These are phyloP conservation scores for Phytophthora lateralis DNA, from an alignment of 352 stramenopile species.

Conservation along the genomic window DNA sequence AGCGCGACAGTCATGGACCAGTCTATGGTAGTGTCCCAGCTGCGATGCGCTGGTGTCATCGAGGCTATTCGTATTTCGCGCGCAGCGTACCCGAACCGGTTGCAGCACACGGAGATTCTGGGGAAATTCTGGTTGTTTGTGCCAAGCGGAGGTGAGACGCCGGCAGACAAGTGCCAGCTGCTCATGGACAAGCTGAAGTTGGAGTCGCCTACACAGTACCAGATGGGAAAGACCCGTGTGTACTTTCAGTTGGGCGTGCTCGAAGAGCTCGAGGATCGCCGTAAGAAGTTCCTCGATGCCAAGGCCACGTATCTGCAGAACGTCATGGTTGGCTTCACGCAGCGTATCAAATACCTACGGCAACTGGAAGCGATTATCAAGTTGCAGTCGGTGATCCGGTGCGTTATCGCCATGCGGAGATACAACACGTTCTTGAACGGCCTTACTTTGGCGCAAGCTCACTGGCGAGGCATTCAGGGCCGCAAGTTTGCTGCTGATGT, in stretches of 20 bases:
- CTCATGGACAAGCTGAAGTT: slow-evolving; percentile 86
- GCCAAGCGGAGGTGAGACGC: slow-evolving; percentile 55
- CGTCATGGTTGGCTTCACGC: slow-evolving; percentile 78
- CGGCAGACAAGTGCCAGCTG: slow-evolving; percentile 71
- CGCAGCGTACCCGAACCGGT: slow-evolving; percentile 97
- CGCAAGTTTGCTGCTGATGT: slow-evolving; percentile 71
- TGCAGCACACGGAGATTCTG: slow-evolving; percentile 89
- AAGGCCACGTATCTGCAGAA: slow-evolving; percentile 82
- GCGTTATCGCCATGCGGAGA: slow-evolving; percentile 81
- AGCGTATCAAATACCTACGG: slow-evolving; percentile 79
- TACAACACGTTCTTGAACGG: slow-evolving; percentile 86
- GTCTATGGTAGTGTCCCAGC: slow-evolving; percentile 94
- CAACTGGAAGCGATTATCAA: slow-evolving; percentile 83
- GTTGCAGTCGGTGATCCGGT: slow-evolving; percentile 83
- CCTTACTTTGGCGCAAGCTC: slow-evolving; percentile 65
- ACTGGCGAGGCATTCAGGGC: slow-evolving; percentile 71
- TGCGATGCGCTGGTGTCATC: slow-evolving; percentile 98
- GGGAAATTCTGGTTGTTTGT: slow-evolving; percentile 88
- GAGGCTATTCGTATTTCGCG: slow-evolving; percentile 98
- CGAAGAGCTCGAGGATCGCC: slow-evolving; percentile 84
- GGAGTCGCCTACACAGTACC: slow-evolving; percentile 72
- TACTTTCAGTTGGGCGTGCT: slow-evolving; percentile 88
- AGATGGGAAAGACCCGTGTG: slow-evolving; percentile 89
- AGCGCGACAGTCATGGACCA: slow-evolving; percentile 91
- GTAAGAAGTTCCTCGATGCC: slow-evolving; percentile 85